phyloP scores from a whole-genome alignment of 2,329 filamentous ascomycete genomes.

The Sphaceloma murrayae region DNA sequence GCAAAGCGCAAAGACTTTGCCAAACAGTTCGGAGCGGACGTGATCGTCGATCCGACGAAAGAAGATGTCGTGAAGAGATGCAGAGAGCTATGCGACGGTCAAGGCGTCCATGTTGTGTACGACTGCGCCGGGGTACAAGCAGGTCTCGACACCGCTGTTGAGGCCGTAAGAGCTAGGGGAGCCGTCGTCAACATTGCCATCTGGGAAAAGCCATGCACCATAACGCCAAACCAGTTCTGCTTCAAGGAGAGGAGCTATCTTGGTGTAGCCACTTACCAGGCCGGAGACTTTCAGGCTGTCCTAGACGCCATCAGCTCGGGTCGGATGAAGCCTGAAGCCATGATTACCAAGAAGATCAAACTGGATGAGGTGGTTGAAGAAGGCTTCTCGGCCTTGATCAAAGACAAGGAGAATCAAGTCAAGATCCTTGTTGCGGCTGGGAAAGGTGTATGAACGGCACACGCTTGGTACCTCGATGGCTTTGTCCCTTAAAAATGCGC shows the following conservation, averaged over 20 bases:
- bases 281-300: slow-evolving; percentile 43
- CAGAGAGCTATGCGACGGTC: slow-evolving; percentile 35
- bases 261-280: slow-evolving; percentile 43
- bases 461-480: slow-evolving; percentile 6
- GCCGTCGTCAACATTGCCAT: slow-evolving; percentile 48
- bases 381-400: slow-evolving; percentile 39
- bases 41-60: slow-evolving; percentile 42
- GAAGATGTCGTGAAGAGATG: slow-evolving; percentile 40
- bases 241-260: slow-evolving; percentile 46
- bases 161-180: slow-evolving; percentile 41
- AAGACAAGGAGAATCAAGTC: slow-evolving; percentile 42
- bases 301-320: slow-evolving; percentile 40
- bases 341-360: slow-evolving; percentile 43
- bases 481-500: too few species aligned
- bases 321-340: slow-evolving; percentile 35
- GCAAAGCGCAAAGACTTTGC: slow-evolving; percentile 41
- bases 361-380: slow-evolving; percentile 39
- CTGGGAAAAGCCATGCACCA: slow-evolving; percentile 44
- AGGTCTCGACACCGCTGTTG: slow-evolving; percentile 41
- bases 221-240: slow-evolving; percentile 43
- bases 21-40: slow-evolving; percentile 42
- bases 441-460: slow-evolving; percentile 7
- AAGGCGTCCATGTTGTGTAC: slow-evolving; percentile 43
- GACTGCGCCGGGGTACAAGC: slow-evolving; percentile 46
- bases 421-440: slow-evolving; percentile 35